Percentiles rank a stretch among this genome's conserved stretches.
These are phyloP conservation scores for Tylopilus cervinicoccineus DNA, from an alignment of 768 basidiomycete species.

Conservation along the genomic window DNA sequence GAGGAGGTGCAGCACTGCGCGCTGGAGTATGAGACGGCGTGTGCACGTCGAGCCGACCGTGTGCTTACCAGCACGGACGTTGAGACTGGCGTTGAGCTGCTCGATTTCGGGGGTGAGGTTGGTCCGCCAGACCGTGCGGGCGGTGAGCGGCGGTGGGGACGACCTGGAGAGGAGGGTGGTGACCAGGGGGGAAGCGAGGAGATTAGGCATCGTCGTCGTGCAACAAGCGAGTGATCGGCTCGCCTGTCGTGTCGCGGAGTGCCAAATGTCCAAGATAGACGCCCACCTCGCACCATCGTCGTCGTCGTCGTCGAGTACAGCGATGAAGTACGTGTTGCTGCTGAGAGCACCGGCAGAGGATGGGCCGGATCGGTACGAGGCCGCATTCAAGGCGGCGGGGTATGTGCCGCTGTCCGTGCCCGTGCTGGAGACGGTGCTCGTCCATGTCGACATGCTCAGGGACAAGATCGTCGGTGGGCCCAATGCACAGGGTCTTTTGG, in stretches of 20 bases:
- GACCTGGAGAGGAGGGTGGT: constrained; percentile 14
- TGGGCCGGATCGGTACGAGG: constrained; percentile 56
- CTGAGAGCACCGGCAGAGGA: constrained; percentile 36
- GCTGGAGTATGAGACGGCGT: neutral
- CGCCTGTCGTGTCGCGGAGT: constrained; percentile 6
- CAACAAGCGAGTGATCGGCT: no score
- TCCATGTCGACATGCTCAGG: constrained; percentile 45
- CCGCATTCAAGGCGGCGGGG: constrained; percentile 41
- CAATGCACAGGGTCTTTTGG: constrained; percentile 33
- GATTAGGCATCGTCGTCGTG: no score
- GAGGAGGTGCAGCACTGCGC: constrained; percentile 18
- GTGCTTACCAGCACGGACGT: constrained; percentile 12
- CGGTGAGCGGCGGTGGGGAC: constrained; percentile 11
- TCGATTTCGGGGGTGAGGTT: constrained; percentile 18
- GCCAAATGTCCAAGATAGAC: constrained; percentile 1
- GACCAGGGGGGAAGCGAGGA: constrained; percentile 14
- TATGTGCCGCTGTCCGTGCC: constrained; percentile 60
- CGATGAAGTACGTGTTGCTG: constrained; percentile 36
- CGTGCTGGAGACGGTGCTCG: constrained; percentile 63
- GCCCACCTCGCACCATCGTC: neutral
- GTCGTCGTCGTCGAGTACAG: neutral
- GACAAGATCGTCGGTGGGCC: constrained; percentile 41
- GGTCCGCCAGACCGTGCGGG: constrained; percentile 12
- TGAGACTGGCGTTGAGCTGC: constrained; percentile 11
- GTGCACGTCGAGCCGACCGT: neutral